Conservation (phyloP, 805 yeast species). For the Barnettozyma pratensis region DNA sequence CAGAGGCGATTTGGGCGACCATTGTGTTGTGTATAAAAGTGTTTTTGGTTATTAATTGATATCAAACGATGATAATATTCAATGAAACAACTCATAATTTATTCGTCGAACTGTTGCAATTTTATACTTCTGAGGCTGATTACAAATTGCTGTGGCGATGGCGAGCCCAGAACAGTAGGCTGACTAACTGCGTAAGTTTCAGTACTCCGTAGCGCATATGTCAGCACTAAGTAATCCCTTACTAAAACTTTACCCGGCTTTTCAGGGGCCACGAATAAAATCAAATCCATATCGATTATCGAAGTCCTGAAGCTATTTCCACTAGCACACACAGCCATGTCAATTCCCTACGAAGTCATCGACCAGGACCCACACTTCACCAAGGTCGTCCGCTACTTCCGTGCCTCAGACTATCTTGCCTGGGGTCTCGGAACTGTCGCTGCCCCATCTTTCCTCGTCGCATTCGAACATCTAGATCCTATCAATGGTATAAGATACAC, state of each 20-base stretch:
- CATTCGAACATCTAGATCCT: conserved; percentile 44
- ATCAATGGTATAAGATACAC: conserved; percentile 38
- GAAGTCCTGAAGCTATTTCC: background rate
- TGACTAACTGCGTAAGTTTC: background rate
- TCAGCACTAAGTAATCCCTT: background rate
- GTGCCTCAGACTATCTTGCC: conserved; percentile 57
- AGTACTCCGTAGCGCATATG: background rate
- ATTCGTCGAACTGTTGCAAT: background rate
- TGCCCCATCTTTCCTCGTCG: conserved; percentile 42
- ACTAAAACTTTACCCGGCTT: background rate
- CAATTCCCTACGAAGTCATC: conserved; percentile 34
- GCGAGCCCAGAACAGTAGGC: background rate
- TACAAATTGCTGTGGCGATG: conserved; percentile 3
- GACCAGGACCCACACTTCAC: conserved; percentile 76
- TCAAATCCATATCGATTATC: background rate
- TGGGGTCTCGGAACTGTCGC: conserved; percentile 43
- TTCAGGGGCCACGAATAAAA: background rate
- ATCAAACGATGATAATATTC: background rate
- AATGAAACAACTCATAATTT: too few relatives aligned
- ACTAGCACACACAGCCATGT: background rate
- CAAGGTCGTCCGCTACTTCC: conserved; percentile 67
- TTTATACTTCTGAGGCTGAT: background rate
- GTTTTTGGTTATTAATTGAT: background rate
- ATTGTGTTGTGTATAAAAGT: conserved; percentile 27
- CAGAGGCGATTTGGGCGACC: conserved; percentile 47